Base-by-base conservation (phyloP, 2,329 filamentous ascomycete genomes). In the Fusarium foetens region DNA sequence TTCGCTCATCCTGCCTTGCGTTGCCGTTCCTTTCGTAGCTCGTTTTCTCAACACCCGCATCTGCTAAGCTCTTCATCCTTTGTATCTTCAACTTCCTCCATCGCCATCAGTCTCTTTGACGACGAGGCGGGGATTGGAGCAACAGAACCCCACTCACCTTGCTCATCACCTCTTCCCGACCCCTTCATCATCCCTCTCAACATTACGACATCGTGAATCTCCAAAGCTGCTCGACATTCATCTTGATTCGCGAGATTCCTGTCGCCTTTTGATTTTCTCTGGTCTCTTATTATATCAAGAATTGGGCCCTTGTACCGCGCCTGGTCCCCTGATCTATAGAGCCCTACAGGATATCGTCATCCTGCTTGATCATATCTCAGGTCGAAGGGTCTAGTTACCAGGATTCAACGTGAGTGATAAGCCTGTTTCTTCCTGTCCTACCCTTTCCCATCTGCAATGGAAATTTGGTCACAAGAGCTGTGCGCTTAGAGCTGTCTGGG, bases 71-170 rank as follows among this genome's bases (percentile, higher is more conserved):
- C 49, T 58, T 58, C 53, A 66, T 25, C 54, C 35, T 43, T 45
- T 41, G 49, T 42, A 53, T 63, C 36, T 53, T 29, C 55, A 60
- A 38, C 41, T 39, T 43, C 43, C 55, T 53, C 61, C 49, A 59
- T 58, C 49, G 33, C 49, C 38, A 52, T 60, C 39, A 43, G 52
- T 49, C 19, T 58, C 62, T 52, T 64, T 66, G 60, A 65, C 65
- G 25, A 64, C 43, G 70, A 73, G 71, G 72, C 70, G 70, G 70
- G 66, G 68, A 75, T 63, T 29, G 39, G 58, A 72, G 54, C 58
- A 70, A 38, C 33, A 70, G 62, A 72, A 68, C 72, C 72, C 70
- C 74, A 75, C 60, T 72, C 64, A 53, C 38, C 59, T 51, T 63
- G 52, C 71, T 67, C 63, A 71, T 67, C 63, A 53, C 64, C 58